Base-by-base conservation (phyloP, 164 flowering plant genomes). In the Saururus chinensis region DNA sequence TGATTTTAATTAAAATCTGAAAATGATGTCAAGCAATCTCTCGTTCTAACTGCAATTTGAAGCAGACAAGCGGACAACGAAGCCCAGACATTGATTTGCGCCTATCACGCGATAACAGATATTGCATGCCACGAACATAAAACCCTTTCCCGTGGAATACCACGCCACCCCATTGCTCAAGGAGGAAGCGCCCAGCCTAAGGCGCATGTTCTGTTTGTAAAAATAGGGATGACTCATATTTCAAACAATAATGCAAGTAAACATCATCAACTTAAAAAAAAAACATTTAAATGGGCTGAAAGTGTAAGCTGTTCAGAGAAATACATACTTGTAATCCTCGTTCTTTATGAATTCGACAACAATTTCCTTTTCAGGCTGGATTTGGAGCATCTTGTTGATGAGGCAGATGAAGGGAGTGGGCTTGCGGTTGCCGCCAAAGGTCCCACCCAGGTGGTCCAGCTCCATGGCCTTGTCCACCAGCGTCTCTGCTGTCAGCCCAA, bases 381-480 rank as follows among this genome's bases (percentile, higher is more conserved):
- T 93, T 79, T 90, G 99, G 65, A 93, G 95, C 99, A 93, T 93
- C 79, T 93, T 93, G 77, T 81, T 75, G 51, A 93, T 78, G 19
- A 93, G 86, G 63, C 99, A 93, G 80, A 93, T 83, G 71, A 93
- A 90, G 0, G 97, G 99, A 0, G 97, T 82, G 26, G 97, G 96
- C 66, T 82, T 88, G 23, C 93, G 85, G 60, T 78, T 95, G 40
- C 97, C 99, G 6, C 97, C 96, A 40, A 53, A 75, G 66, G 97
- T 88, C 6, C 99, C 95, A 10, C 97, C 99, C 54, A 95, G 69
- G 64, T 91, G 93, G 73, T 95, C 95, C 57, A 95, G 76, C 76
- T 95, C 95, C 99, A 88, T 91, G 65, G 99, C 99, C 71, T 91
- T 95, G 74, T 91, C 97, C 21, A 95, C 97, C 0, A 95, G 82